Conservation (phyloP, 495 filamentous ascomycete genomes). For the Alectoria sarmentosa region DNA sequence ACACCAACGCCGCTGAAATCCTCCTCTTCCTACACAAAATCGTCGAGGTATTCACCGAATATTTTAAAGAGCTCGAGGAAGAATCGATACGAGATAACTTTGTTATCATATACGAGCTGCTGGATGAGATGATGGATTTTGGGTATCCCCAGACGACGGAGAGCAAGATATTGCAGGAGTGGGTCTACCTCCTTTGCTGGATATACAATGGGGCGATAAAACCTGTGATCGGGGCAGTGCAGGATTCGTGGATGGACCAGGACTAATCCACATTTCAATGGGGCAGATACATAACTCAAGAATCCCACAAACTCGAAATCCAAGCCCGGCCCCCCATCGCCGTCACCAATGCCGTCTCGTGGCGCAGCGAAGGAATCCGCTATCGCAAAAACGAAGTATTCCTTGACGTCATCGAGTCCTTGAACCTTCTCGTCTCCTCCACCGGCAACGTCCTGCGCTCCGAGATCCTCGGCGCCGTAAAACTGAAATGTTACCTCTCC, state of each 20-base stretch:
- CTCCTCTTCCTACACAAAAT: constrained; percentile 96
- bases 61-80: constrained; percentile 99
- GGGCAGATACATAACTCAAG: constrained; percentile 89
- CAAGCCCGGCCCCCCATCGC: constrained; percentile 99
- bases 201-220: background rate
- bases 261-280: constrained; percentile 15
- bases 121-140: constrained; percentile 99
- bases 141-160: constrained; percentile 99
- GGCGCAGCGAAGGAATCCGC: constrained; percentile 95
- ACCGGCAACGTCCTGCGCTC: constrained; percentile 95
- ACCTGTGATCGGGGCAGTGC: background rate
- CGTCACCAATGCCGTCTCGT: constrained; percentile 96
- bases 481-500: constrained; percentile 99
- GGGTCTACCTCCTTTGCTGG: constrained; percentile 22
- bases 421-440: constrained; percentile 91
- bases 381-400: constrained; percentile 99
- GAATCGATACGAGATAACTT: constrained; percentile 99
- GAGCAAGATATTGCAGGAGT: constrained; percentile 97
- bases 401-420: constrained; percentile 92
- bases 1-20: constrained; percentile 98
- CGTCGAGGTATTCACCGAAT: constrained; percentile 98
- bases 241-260: background rate
- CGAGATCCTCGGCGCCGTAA: constrained; percentile 94
- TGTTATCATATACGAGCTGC: constrained; percentile 96
- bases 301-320: constrained; percentile 96